phyloP scores from a whole-genome alignment of 108 stramenopile genomes.

The Mediolabrus comicus region DNA sequence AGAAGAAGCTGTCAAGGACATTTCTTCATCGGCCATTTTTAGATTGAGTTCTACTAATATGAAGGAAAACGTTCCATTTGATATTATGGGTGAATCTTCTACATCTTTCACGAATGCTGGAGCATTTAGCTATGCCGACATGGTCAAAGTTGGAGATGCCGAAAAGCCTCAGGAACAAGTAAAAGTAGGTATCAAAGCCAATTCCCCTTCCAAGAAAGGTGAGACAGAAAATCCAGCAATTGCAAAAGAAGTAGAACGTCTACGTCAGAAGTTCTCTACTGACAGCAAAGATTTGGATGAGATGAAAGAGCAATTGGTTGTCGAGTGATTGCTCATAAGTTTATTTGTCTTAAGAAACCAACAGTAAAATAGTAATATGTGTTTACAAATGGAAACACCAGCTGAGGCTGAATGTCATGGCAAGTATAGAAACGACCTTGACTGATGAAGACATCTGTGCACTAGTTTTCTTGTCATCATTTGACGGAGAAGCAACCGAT shows the following conservation, averaged over 20 bases:
- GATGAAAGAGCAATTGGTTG: neutral
- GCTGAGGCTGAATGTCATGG: neutral
- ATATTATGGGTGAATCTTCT: neutral
- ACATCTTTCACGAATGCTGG: neutral
- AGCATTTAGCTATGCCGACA: neutral
- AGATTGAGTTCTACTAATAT: neutral
- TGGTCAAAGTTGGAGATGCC: neutral
- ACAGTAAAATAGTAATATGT: neutral
- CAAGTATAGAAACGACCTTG: neutral
- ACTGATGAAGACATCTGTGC: too few relatives aligned
- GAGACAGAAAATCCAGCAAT: neutral
- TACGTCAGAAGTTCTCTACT: neutral
- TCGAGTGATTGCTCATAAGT: neutral
- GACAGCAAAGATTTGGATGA: neutral
- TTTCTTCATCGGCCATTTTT: neutral
- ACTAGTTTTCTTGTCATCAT: neutral
- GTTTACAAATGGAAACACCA: neutral
- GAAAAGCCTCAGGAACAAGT: neutral
- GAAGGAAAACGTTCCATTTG: neutral
- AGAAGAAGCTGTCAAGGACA: neutral
- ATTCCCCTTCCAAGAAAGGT: neutral
- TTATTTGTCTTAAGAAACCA: neutral
- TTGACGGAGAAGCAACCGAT: neutral
- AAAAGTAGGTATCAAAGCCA: neutral
- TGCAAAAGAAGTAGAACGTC: neutral